phyloP scores from a whole-genome alignment of 2,329 filamentous ascomycete genomes.

The Magnaporthiopsis incrustans region DNA sequence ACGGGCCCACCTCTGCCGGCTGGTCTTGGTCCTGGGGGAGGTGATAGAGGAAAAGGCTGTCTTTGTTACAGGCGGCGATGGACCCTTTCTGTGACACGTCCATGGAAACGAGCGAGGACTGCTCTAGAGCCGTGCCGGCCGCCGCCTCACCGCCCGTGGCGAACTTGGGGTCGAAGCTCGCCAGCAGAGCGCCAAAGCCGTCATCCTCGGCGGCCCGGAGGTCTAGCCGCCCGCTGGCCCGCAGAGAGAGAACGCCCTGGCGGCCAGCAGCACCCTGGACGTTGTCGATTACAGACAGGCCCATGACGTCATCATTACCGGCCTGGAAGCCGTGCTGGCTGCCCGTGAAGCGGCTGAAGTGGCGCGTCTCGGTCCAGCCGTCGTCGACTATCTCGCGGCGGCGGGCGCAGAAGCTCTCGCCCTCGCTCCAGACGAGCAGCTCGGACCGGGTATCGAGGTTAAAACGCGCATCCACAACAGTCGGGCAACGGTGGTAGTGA shows the following conservation, averaged over 20 bases:
- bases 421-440: constrained; percentile 41
- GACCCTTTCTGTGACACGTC: background rate
- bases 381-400: constrained; percentile 21
- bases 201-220: constrained; percentile 31
- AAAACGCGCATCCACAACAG: constrained; percentile 38
- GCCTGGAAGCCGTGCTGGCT: constrained; percentile 28
- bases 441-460: constrained; percentile 31
- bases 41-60: constrained; percentile 26
- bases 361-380: constrained; percentile 25
- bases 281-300: constrained; percentile 34
- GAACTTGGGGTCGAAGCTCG: constrained; percentile 12
- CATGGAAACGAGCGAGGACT: constrained; percentile 3
- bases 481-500: constrained; percentile 25
- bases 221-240: constrained; percentile 41
- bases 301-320: constrained; percentile 42
- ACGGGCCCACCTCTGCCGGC: constrained; percentile 1
- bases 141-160: background rate
- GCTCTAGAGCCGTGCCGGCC: background rate
- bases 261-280: constrained; percentile 11
- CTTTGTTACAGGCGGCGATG: constrained; percentile 14
- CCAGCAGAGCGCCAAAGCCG: constrained; percentile 23
- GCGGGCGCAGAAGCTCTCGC: constrained; percentile 41
- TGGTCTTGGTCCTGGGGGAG: constrained; percentile 12
- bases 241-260: constrained; percentile 34
- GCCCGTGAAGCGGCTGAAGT: constrained; percentile 25